These are phyloP conservation scores for Discostella stelligera DNA, from an alignment of 352 stramenopile genomes.

Conservation along the genomic window DNA sequence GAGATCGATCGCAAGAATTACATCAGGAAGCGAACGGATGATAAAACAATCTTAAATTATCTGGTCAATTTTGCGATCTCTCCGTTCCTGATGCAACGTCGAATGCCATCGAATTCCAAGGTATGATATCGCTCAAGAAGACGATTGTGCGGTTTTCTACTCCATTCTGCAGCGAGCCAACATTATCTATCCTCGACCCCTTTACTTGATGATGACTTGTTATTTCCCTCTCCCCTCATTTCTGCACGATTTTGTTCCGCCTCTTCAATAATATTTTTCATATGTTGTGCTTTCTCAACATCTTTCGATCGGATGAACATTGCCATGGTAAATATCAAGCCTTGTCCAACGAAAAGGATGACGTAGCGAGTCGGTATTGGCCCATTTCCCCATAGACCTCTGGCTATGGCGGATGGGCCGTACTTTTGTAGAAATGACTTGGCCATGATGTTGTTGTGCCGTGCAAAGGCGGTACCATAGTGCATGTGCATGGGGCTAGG, in stretches of 20 bases:
- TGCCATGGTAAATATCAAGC: conserved; percentile 29
- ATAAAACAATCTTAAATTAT: no score
- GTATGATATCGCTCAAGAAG: no score
- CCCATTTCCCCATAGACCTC: conserved; percentile 40
- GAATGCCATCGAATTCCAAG: no score
- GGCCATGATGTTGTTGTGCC: conserved; percentile 5
- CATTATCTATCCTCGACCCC: no score
- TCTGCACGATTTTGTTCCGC: conserved; percentile 7
- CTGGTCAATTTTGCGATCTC: no score
- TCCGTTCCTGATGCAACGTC: background rate
- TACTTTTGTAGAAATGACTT: conserved; percentile 40
- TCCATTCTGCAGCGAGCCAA: no score
- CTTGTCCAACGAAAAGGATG: conserved; percentile 34
- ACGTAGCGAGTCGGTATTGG: conserved; percentile 40
- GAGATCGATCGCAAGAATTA: background rate
- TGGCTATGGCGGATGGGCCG: conserved; percentile 21
- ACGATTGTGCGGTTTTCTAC: no score
- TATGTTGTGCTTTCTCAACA: conserved; percentile 32
- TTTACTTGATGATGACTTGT: background rate
- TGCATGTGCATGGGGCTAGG: no score
- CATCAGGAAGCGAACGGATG: conserved; percentile 1
- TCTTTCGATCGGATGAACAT: conserved; percentile 27
- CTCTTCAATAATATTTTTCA: conserved; percentile 20
- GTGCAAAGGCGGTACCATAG: no score
- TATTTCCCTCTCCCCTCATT: background rate